Conservation (phyloP, 352 stramenopile genomes). For the Globisporangium lucens region DNA sequence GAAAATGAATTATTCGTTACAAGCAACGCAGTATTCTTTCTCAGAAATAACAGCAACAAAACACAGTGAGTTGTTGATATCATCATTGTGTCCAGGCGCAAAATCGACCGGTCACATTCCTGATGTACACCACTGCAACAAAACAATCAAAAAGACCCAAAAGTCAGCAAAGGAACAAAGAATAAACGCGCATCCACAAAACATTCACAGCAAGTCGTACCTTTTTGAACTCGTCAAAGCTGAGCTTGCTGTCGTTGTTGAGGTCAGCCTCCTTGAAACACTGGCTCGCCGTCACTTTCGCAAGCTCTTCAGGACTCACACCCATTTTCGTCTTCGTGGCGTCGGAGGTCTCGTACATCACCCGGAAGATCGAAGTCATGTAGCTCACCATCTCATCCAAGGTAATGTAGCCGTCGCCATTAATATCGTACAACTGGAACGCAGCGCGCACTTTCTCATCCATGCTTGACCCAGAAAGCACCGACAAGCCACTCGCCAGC, state of each 20-base stretch:
- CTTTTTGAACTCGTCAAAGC: conserved; percentile 90
- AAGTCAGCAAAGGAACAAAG: background rate
- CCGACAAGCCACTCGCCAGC: conserved; percentile 78
- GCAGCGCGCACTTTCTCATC: conserved; percentile 84
- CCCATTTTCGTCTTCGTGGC: conserved; percentile 71
- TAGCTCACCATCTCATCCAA: conserved; percentile 87
- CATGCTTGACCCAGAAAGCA: conserved; percentile 83
- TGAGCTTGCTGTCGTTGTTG: conserved; percentile 82
- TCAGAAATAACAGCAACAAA: conserved; percentile 5
- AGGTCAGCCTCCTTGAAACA: conserved; percentile 86
- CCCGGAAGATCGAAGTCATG: conserved; percentile 88
- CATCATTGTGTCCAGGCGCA: background rate
- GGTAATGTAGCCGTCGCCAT: conserved; percentile 82
- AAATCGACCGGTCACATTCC: conserved; percentile 7
- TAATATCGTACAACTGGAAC: conserved; percentile 86
- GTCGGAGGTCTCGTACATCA: conserved; percentile 88
- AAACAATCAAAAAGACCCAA: conserved; percentile 7
- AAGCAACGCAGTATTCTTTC: conserved; percentile 10
- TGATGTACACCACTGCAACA: conserved; percentile 21
- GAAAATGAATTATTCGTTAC: conserved; percentile 23
- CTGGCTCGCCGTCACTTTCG: conserved; percentile 69
- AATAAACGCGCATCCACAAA: background rate
- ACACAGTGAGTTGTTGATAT: conserved; percentile 5
- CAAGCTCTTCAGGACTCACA: conserved; percentile 73
- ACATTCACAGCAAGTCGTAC: conserved; percentile 21